These are phyloP conservation scores for Panicum hallii DNA, from an alignment of 202 grass and related monocot species.

Conservation along the genomic window DNA sequence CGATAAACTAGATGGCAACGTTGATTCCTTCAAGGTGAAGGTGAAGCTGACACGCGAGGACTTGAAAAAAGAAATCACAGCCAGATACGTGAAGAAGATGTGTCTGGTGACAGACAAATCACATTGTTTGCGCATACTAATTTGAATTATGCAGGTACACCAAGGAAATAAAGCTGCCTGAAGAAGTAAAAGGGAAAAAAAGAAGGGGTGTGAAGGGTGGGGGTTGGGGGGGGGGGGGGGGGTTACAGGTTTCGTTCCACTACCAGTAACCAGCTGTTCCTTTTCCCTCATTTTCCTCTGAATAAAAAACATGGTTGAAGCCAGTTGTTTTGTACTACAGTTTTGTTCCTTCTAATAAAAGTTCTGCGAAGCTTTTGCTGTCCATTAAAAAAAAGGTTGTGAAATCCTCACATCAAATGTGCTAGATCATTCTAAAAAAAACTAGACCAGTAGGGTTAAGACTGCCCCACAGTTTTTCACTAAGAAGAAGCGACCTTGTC, in stretches of 20 bases:
- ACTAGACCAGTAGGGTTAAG: no score
- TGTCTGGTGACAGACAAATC: conserved; percentile 52
- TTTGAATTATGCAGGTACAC: conserved; percentile 65
- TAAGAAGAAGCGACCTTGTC: no score
- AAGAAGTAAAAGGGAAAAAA: neutral
- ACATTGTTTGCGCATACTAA: neutral
- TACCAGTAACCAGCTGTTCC: no score
- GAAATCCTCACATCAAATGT: neutral
- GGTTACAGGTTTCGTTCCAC: no score
- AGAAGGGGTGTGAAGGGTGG: no score
- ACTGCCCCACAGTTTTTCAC: no score
- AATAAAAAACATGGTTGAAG: no score
- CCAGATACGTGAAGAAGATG: conserved; percentile 53
- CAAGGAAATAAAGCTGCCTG: conserved; percentile 33
- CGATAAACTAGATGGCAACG: conserved; percentile 74
- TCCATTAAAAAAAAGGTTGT: neutral
- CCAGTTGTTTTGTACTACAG: no score
- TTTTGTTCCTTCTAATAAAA: no score
- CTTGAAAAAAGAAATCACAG: conserved; percentile 62
- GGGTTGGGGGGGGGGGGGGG: no score
- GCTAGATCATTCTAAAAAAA: neutral
- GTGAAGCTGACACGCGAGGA: conserved; percentile 61
- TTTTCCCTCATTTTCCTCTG: no score
- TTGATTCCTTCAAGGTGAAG: conserved; percentile 51
- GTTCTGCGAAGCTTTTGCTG: no score